Conservation (phyloP, 202 grass and related monocot genomes). For the Carex sylvatica region DNA sequence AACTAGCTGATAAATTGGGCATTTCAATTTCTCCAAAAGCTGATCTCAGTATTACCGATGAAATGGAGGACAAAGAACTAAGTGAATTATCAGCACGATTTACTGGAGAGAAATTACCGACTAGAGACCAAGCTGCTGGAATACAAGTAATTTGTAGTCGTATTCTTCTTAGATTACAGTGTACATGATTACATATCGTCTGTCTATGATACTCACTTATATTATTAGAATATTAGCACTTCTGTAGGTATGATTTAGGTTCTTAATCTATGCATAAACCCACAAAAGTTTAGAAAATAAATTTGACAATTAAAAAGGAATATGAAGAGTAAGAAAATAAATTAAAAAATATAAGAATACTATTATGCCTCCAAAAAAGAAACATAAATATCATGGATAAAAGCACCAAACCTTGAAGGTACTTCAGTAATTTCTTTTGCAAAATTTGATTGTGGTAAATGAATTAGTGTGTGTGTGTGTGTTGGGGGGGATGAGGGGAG, state of each 20-base stretch:
- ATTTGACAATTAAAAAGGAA: not conserved
- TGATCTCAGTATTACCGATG: constrained; percentile 55
- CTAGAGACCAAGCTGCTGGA: constrained; percentile 51
- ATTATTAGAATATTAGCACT: not conserved
- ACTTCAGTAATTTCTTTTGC: too few species aligned
- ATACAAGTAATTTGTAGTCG: constrained; percentile 52
- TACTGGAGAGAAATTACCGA: constrained; percentile 58
- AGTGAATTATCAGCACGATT: constrained; percentile 54
- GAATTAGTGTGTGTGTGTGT: too few species aligned
- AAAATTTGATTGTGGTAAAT: too few species aligned
- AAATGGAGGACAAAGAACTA: constrained; percentile 80
- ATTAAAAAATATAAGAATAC: not conserved
- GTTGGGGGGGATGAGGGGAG: too few species aligned
- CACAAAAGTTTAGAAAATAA: not conserved
- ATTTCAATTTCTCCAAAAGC: constrained; percentile 61
- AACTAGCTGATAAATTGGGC: constrained; percentile 67
- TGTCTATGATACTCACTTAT: not conserved
- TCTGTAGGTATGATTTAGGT: not conserved
- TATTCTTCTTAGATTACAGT: not conserved
- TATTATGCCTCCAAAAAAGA: not conserved
- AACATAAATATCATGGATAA: not conserved
- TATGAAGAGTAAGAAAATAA: not conserved
- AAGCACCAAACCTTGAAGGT: not conserved
- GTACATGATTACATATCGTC: not conserved
- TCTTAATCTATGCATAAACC: not conserved